Evolutionary conservation across 225 moss, liverwort and hornwort genomes (phyloP), one percentile per base, ranked within the genome.

Genomic region (Rhytidiadelphus loreus): DNA sequence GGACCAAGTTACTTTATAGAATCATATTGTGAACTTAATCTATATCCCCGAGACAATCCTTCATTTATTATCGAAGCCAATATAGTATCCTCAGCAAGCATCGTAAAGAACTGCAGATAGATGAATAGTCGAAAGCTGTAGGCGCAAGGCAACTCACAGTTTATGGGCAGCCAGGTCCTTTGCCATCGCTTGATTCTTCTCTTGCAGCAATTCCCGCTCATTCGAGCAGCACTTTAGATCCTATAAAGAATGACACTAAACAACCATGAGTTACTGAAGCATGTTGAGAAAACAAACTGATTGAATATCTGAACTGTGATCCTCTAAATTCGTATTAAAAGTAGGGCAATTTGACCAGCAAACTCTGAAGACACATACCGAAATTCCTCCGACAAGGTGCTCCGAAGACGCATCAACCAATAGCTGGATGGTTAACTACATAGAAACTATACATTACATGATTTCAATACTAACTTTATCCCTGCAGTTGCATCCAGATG

Each of bases 101-200:
- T 57, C 82, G 81, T 61, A 16, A 88, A 80, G 60, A 82, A 46
- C 80, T 80, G 61, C 65, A 75, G 28, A 75, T 28, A 81, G 43
- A 21, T 20, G 52, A 82, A 41, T 52, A 71, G 32, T 52, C 41
- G 26, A 69, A 69, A 84, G 82, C 83, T 44, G 41, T 44, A 86
- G 78, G 83, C 64, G 57, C 82, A 88, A 68, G 76, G 73, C 58
- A 78, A 90, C 95, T 92, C 84, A 95, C 96, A 97, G 91, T 87
- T 92, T 95, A 86, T 94, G 90, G 22, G 88, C 96, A 78, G 97
- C 93, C 77, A 97, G 86, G 65, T 93, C 96, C 85, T 92, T 93
- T 41, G 90, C 57, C 93, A 97, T 94, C 39, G 91, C 87, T 85
- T 88, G 86, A 88, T 91, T 92, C 81, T 80, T 92, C 89, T 91